Evolutionary conservation across 2,329 filamentous ascomycete genomes (phyloP), one percentile per base, ranked within the genome.

Genomic region (Trematosphaeria pertusa): DNA sequence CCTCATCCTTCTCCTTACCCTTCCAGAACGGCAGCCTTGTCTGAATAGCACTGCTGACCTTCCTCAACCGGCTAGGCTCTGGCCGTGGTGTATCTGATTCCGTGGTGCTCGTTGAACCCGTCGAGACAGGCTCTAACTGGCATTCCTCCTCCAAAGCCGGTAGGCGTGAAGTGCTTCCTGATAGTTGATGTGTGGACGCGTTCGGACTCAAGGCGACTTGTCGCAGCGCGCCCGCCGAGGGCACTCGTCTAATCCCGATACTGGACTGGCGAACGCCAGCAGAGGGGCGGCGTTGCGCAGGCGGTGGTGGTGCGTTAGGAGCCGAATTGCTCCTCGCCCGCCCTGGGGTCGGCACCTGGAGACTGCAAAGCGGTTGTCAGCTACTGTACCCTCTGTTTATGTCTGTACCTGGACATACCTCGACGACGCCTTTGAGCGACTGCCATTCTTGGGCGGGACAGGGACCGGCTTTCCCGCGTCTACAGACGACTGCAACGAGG

Each of bases 181-280:
- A 55, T 12, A 67, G 46, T 28, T 60, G 56, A 14, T 56, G 50
- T 20, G 49, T 50, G 9, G 64, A 64, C 11, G 55, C 46, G 35
- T 62, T 62, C 10, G 55, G 38, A 19, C 55, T 50, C 24, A 56
- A 47, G 17, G 57, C 57, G 19, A 52, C 41, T 37, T 63, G 62
- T 22, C 60, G 58, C 19, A 67, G 40, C 10, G 56, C 46, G 32
- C 53, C 52, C 17, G 56, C 58, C 9, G 66, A 64, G n/a, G 65
- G 64, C 54, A 65, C 62, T 10, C 69, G 60, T 17, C 65, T 56
- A 18, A 72, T 70, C 3, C 66, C 67, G 45, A 72, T 71, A 42
- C 68, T 72, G 26, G 68, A 62, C 43, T 72, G 64, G 28, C 68
- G 57, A 17, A 44, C 20, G 15, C 62, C 62, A 19, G 56, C 52